These are phyloP conservation scores for Plantago coronopus DNA, from an alignment of 305 asterid genomes.

Conservation along the genomic window DNA sequence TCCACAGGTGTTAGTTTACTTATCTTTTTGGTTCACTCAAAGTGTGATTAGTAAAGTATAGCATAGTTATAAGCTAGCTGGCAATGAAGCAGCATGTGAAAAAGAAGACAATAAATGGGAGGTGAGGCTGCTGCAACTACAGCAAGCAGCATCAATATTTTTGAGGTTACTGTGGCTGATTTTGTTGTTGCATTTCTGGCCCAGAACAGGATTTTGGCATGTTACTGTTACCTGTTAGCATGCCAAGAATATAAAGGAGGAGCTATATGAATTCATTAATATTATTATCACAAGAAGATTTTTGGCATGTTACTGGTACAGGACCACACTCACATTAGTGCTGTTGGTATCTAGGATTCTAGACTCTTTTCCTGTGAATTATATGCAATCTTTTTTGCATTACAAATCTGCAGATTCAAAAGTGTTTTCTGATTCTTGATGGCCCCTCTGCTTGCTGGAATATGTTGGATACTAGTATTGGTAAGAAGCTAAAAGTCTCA, in stretches of 20 bases:
- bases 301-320: background rate
- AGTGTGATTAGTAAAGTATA: conserved; percentile 1
- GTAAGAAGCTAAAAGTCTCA: background rate
- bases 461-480: too few relatives aligned
- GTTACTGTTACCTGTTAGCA: conserved; percentile 13
- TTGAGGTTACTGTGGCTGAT: conserved; percentile 24
- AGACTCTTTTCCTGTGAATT: conserved; percentile 12
- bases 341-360: background rate
- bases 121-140: background rate
- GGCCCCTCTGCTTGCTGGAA: too few relatives aligned
- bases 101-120: conserved; percentile 20
- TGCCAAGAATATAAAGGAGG: conserved; percentile 21
- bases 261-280: conserved; percentile 1
- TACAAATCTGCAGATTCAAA: conserved; percentile 7
- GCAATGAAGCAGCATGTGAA: conserved; percentile 25
- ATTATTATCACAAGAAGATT: background rate
- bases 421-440: too few relatives aligned
- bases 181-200: conserved; percentile 13
- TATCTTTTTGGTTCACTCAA: too few relatives aligned
- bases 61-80: conserved; percentile 23
- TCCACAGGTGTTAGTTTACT: too few relatives aligned
- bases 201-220: conserved; percentile 6
- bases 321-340: conserved; percentile 6
- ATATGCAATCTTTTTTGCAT: conserved; percentile 1
- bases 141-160: conserved; percentile 22